These are phyloP conservation scores for Solidago caesia DNA, from an alignment of 129 eudicot species.

Conservation along the genomic window DNA sequence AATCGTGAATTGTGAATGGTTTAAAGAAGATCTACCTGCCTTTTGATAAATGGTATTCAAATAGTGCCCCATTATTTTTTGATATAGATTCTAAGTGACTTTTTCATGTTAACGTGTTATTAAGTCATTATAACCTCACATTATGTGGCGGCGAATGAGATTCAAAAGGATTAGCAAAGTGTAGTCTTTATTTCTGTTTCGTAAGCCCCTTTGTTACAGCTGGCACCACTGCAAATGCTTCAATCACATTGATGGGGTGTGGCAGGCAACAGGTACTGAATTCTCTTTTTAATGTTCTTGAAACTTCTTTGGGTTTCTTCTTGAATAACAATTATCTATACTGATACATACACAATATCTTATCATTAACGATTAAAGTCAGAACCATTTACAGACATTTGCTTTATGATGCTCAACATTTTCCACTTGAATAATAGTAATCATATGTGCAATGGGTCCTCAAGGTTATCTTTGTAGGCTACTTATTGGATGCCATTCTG, in stretches of 20 bases:
- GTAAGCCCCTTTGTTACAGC: background rate
- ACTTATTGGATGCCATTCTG: constrained; percentile 30
- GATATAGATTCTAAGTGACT: constrained; percentile 4
- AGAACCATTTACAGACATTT: background rate
- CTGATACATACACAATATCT: background rate
- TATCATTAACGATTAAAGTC: background rate
- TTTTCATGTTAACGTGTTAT: constrained; percentile 24
- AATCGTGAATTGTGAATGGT: background rate
- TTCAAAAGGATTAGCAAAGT: constrained; percentile 15
- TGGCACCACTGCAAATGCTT: constrained; percentile 21
- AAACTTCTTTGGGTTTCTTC: no score
- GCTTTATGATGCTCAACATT: constrained; percentile 14
- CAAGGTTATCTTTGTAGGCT: constrained; percentile 20
- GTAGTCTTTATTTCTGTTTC: constrained; percentile 11
- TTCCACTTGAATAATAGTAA: constrained; percentile 17
- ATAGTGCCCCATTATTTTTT: constrained; percentile 13
- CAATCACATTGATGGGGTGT: constrained; percentile 22
- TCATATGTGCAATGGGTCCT: constrained; percentile 22
- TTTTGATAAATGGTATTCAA: constrained; percentile 16
- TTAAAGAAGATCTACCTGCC: constrained; percentile 30
- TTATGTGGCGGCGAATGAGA: background rate
- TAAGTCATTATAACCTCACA: constrained; percentile 22
- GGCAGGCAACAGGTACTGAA: constrained; percentile 20
- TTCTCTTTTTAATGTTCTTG: constrained; percentile 16
- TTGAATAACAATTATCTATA: background rate